Evolutionary conservation across 164 flowering plant species (phyloP).

Genomic region (Sextonia rubra): DNA sequence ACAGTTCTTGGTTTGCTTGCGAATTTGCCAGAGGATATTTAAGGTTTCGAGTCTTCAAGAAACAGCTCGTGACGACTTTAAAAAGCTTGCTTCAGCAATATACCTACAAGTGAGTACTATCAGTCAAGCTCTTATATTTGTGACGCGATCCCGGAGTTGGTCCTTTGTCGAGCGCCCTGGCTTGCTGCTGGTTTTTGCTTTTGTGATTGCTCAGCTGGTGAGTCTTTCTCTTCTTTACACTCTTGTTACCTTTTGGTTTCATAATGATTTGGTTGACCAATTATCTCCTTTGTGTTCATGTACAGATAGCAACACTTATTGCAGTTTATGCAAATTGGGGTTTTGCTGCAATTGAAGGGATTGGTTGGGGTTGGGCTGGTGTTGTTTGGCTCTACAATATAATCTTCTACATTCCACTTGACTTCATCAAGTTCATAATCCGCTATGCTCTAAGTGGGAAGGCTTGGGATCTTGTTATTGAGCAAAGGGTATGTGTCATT

Average conservation of each 20-base stretch:
- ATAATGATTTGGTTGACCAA: not conserved
- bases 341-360: slow-evolving; percentile 83
- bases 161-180: slow-evolving; percentile 84
- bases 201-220: slow-evolving; percentile 76
- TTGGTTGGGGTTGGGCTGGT: slow-evolving; percentile 99
- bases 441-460: slow-evolving; percentile 74
- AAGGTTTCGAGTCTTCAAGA: slow-evolving; percentile 64
- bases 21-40: slow-evolving; percentile 45
- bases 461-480: slow-evolving; percentile 91
- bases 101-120: slow-evolving; percentile 90
- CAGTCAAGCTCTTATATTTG: slow-evolving; percentile 92
- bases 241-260: not conserved
- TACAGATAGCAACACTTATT: slow-evolving; percentile 74
- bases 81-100: slow-evolving; percentile 74
- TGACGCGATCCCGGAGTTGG: slow-evolving; percentile 83
- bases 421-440: slow-evolving; percentile 60
- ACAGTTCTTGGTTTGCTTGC: not conserved
- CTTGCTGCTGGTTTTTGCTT: slow-evolving; percentile 56
- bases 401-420: slow-evolving; percentile 71
- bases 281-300: not conserved
- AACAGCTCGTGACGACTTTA: slow-evolving; percentile 38
- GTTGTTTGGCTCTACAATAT: slow-evolving; percentile 81
- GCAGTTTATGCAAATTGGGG: slow-evolving; percentile 90
- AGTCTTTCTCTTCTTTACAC: not conserved
- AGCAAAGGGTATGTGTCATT: slow-evolving; percentile 61